Evolutionary conservation across 805 yeast species (phyloP).

Genomic region (Metschnikowia hibisci): DNA sequence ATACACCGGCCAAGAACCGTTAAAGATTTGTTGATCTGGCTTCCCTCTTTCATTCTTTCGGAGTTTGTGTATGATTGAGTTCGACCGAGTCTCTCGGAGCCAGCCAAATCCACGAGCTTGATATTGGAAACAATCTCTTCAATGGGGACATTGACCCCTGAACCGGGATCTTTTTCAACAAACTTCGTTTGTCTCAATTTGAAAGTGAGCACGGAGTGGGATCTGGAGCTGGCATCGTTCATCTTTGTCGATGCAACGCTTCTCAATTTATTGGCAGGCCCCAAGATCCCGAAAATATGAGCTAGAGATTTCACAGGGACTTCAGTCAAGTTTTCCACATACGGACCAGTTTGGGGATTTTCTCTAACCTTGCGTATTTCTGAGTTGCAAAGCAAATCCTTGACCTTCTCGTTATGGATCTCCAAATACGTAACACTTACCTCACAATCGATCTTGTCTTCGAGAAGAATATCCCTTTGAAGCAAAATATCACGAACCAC

Average conservation of each 20-base stretch:
- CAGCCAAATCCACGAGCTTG: slow-evolving; percentile 75
- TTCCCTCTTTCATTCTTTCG: slow-evolving; percentile 66
- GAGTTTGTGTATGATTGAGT: slow-evolving; percentile 56
- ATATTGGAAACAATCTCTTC: slow-evolving; percentile 56
- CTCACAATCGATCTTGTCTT: slow-evolving; percentile 36
- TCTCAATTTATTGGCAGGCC: slow-evolving; percentile 51
- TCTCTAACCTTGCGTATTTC: slow-evolving; percentile 56
- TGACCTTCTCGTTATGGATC: slow-evolving; percentile 72
- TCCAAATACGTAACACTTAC: slow-evolving; percentile 61
- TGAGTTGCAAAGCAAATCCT: slow-evolving; percentile 48
- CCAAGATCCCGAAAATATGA: slow-evolving; percentile 47
- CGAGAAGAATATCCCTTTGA: slow-evolving; percentile 34
- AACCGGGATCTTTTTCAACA: slow-evolving; percentile 19
- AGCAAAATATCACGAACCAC: slow-evolving; percentile 53
- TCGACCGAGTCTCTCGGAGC: slow-evolving; percentile 67
- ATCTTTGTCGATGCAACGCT: slow-evolving; percentile 70
- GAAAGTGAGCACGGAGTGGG: slow-evolving; percentile 75
- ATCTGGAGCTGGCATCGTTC: slow-evolving; percentile 71
- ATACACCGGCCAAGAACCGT: slow-evolving; percentile 74
- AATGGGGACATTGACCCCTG: slow-evolving; percentile 33
- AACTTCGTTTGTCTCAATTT: slow-evolving; percentile 54
- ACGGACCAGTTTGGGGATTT: slow-evolving; percentile 62
- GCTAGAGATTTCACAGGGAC: slow-evolving; percentile 43
- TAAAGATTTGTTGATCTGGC: slow-evolving; percentile 71
- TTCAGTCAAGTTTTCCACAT: slow-evolving; percentile 63